A percentile compares a stretch with the other conserved stretches of the same genome.
Conservation (phyloP, 495 filamentous ascomycete species). For the Extremus antarcticus region DNA sequence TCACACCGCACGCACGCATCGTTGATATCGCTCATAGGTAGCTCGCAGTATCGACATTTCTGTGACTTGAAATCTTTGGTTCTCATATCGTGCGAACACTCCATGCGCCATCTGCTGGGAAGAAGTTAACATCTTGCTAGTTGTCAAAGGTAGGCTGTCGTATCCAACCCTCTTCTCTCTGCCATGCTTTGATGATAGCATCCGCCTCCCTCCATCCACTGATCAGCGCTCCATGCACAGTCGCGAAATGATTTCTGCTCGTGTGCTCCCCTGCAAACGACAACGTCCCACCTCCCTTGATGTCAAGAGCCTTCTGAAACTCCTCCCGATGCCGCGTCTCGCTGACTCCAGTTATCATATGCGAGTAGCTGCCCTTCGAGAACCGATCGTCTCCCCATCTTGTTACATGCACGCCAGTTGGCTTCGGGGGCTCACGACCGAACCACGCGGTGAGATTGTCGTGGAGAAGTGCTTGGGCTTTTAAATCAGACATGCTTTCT, state of each 20-base stretch:
- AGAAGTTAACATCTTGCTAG: no score
- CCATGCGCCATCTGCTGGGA: no score
- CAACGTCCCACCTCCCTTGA: background rate
- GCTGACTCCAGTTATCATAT: conserved; percentile 10
- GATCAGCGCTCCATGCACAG: conserved; percentile 15
- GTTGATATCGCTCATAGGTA: no score
- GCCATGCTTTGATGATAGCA: background rate
- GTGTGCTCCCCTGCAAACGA: conserved; percentile 19
- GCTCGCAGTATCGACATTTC: no score
- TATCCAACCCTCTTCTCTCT: background rate
- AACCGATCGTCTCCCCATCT: conserved; percentile 13
- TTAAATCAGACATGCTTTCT: conserved; percentile 1
- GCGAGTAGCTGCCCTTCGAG: conserved; percentile 11
- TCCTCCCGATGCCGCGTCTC: conserved; percentile 9
- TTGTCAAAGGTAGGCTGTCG: no score
- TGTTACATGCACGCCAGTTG: conserved; percentile 15
- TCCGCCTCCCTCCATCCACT: conserved; percentile 18
- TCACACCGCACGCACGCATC: no score
- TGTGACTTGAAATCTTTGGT: no score
- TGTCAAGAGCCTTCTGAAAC: conserved; percentile 8
- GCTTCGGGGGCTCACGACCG: conserved; percentile 7
- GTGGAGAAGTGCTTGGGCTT: conserved; percentile 11
- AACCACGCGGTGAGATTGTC: conserved; percentile 9
- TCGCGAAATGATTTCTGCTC: conserved; percentile 15
- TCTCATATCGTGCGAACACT: no score